These are phyloP conservation scores for Coprinopsis marcescibilis DNA, from an alignment of 768 basidiomycete species.

Conservation along the genomic window DNA sequence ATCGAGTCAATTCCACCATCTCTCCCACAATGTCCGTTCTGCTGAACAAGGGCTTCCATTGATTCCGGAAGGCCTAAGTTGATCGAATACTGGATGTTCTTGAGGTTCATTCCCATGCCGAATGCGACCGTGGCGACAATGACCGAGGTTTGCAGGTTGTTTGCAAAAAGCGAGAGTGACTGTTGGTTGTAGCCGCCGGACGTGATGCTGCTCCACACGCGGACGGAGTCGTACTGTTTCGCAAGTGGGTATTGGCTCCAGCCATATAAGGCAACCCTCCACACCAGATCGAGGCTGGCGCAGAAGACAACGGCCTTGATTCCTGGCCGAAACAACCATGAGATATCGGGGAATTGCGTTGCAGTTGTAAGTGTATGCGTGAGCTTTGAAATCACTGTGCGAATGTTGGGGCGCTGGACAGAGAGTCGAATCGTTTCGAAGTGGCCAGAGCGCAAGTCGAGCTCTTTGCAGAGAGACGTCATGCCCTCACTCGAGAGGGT, in stretches of 20 bases:
- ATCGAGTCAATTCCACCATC: slow-evolving; percentile 7
- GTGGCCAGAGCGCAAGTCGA: slow-evolving; percentile 8
- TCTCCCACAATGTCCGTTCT: slow-evolving; percentile 16
- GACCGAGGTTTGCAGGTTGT: slow-evolving; percentile 12
- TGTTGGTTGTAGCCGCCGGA: slow-evolving; percentile 13
- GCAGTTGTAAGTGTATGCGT: slow-evolving; percentile 11
- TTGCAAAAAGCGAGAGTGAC: slow-evolving; percentile 13
- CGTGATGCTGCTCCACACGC: slow-evolving; percentile 16
- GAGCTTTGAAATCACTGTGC: slow-evolving; percentile 12
- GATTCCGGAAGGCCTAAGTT: slow-evolving; percentile 17
- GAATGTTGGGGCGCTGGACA: slow-evolving; percentile 14
- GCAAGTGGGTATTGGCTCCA: slow-evolving; percentile 12
- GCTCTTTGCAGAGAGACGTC: slow-evolving; percentile 6
- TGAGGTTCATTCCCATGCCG: slow-evolving; percentile 19
- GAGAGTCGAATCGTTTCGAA: slow-evolving; percentile 12
- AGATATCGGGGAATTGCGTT: slow-evolving; percentile 16
- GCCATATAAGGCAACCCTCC: slow-evolving; percentile 16
- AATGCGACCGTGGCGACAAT: slow-evolving; percentile 18
- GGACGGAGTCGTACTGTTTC: slow-evolving; percentile 11
- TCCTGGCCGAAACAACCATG: slow-evolving; percentile 14
- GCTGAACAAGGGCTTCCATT: slow-evolving; percentile 13
- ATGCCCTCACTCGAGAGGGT: slow-evolving; percentile 10
- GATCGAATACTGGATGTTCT: slow-evolving; percentile 14
- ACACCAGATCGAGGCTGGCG: slow-evolving; percentile 14
- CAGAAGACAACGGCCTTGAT: slow-evolving; percentile 18